These are phyloP conservation scores for Tetragonia tetragonoides DNA, from an alignment of 148 eudicot genomes.

Conservation along the genomic window DNA sequence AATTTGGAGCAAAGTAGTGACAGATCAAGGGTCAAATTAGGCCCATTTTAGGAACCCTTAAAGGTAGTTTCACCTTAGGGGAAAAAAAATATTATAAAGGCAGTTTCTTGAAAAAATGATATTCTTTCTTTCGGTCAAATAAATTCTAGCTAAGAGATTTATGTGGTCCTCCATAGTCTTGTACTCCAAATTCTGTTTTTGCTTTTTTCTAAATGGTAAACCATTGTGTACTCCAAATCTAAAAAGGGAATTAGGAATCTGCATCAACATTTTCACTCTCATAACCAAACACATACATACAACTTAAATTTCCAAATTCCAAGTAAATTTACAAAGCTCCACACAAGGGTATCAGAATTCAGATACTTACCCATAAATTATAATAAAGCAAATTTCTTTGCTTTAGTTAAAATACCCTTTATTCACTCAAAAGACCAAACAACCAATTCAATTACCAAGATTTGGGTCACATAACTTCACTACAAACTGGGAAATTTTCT, in stretches of 20 bases:
- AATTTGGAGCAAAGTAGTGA: too few relatives aligned
- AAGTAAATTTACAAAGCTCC: not conserved
- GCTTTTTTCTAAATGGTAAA: too few relatives aligned
- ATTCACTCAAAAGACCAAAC: not conserved
- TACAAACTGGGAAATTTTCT: not conserved
- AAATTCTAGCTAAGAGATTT: not conserved
- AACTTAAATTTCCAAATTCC: not conserved
- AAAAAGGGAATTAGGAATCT: too few relatives aligned
- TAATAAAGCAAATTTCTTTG: conserved; percentile 3
- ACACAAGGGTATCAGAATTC: not conserved
- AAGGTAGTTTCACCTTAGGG: too few relatives aligned
- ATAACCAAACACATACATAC: not conserved
- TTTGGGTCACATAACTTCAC: not conserved
- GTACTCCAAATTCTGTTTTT: not conserved
- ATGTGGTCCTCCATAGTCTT: not conserved
- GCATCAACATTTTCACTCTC: not conserved
- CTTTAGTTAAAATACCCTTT: not conserved
- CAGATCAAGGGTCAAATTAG: too few relatives aligned
- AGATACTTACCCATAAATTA: too few relatives aligned
- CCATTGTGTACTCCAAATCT: too few relatives aligned
- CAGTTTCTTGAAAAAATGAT: too few relatives aligned
- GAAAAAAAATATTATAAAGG: too few relatives aligned
- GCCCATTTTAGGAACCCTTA: too few relatives aligned
- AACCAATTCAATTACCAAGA: not conserved
- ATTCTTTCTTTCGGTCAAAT: too few relatives aligned